A percentile compares a stretch with the other conserved stretches of the same genome.
Evolutionary conservation across 495 filamentous ascomycete species (phyloP).

Genomic region (Tuber microsphaerosporum): DNA sequence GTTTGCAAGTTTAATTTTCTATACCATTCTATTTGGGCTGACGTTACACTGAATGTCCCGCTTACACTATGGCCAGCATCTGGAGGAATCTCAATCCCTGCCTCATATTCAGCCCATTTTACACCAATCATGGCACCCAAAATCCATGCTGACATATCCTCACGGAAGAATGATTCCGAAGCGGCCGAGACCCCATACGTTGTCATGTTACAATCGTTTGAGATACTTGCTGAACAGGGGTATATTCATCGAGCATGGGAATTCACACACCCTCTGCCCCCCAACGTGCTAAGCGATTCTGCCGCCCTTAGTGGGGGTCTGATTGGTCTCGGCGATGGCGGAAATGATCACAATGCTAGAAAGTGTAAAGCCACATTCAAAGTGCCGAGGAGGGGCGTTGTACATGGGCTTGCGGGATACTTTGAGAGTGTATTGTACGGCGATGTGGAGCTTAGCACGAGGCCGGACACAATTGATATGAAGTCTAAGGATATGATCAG

Average conservation of each 20-base stretch:
- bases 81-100: slow-evolving; percentile 86
- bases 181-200: slow-evolving; percentile 83
- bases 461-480: slow-evolving; percentile 80
- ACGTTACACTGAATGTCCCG: slow-evolving; percentile 2
- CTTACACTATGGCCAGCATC: slow-evolving; percentile 43
- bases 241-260: slow-evolving; percentile 64
- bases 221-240: slow-evolving; percentile 62
- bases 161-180: slow-evolving; percentile 57
- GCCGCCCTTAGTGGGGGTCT: slow-evolving; percentile 53
- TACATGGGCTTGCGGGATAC: slow-evolving; percentile 88
- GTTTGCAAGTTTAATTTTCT: background rate
- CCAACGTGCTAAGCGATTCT: slow-evolving; percentile 41
- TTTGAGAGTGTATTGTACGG: slow-evolving; percentile 89
- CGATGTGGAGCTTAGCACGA: slow-evolving; percentile 79
- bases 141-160: slow-evolving; percentile 68
- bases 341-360: slow-evolving; percentile 83
- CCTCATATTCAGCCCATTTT: slow-evolving; percentile 82
- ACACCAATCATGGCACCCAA: slow-evolving; percentile 86
- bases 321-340: slow-evolving; percentile 53
- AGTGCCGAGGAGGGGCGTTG: slow-evolving; percentile 60
- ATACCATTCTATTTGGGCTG: slow-evolving; percentile 1
- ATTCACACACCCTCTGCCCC: slow-evolving; percentile 57
- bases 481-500: slow-evolving; percentile 97
- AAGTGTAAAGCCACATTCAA: slow-evolving; percentile 50
- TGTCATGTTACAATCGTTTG: slow-evolving; percentile 80